A percentile compares a stretch with the other conserved stretches of the same genome.
Evolutionary conservation across 225 moss, liverwort and hornwort species (phyloP).

Genomic region (Sphagnum tenellum): DNA sequence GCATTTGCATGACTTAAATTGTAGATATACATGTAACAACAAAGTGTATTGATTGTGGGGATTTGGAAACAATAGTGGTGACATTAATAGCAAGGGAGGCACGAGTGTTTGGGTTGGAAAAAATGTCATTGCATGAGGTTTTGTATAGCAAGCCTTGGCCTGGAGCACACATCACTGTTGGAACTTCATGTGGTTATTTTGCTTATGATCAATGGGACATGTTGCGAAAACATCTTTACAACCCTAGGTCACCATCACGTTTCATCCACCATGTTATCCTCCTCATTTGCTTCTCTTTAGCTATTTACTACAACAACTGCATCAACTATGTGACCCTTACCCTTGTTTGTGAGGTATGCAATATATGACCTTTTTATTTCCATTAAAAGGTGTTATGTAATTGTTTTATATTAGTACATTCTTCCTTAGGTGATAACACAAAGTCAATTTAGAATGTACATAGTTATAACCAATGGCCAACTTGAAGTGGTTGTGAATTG

Average conservation of each 20-base stretch:
- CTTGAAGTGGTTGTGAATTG: no score
- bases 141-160: constrained; percentile 37
- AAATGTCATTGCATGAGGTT: constrained; percentile 54
- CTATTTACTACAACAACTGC: constrained; percentile 48
- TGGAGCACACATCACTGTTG: constrained; percentile 43
- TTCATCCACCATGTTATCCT: constrained; percentile 82
- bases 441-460: no score
- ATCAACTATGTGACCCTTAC: constrained; percentile 90
- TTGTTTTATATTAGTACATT: no score
- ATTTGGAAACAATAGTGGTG: constrained; percentile 39
- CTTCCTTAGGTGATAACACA: no score
- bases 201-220: constrained; percentile 92
- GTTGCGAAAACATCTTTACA: constrained; percentile 54
- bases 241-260: constrained; percentile 48
- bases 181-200: constrained; percentile 71
- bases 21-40: no score
- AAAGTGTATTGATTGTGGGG: no score
- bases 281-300: constrained; percentile 70
- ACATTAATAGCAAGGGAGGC: constrained; percentile 43
- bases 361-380: no score
- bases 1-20: no score
- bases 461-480: no score
- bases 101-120: constrained; percentile 16
- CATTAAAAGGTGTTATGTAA: no score
- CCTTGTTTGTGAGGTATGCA: constrained; percentile 71